Conservation (phyloP, 768 basidiomycete genomes). For the Cystofilobasidium ferigula region DNA sequence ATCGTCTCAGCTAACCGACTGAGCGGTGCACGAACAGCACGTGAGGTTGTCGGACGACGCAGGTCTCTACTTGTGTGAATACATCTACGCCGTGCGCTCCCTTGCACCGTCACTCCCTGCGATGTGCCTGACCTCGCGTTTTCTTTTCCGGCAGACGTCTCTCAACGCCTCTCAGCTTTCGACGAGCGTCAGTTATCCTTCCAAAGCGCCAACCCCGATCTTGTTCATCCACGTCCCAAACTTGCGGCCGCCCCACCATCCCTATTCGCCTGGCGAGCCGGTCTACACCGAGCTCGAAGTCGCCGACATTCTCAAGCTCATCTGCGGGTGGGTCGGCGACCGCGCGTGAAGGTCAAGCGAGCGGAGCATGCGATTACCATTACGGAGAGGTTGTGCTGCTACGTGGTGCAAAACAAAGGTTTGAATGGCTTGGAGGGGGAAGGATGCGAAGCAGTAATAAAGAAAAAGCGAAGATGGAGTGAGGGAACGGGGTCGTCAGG, state of each 20-base stretch:
- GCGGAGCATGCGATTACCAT: no score
- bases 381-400: no score
- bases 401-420: no score
- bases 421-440: no score
- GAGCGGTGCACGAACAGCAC: neutral
- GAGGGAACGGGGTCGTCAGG: no score
- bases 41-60: neutral
- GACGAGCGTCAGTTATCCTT: neutral
- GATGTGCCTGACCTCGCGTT: neutral
- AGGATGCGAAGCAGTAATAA: no score
- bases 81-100: neutral
- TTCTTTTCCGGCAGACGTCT: neutral
- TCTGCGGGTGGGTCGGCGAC: neutral
- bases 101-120: no score
- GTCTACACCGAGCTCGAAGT: constrained; percentile 5
- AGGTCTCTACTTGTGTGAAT: neutral
- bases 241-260: neutral
- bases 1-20: no score
- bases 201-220: neutral
- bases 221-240: constrained; percentile 4
- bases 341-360: no score
- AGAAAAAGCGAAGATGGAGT: no score
- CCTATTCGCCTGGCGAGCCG: neutral
- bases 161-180: neutral
- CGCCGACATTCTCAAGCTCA: neutral